phyloP scores from a whole-genome alignment of 495 filamentous ascomycete genomes.

The Xylaria nigripes region DNA sequence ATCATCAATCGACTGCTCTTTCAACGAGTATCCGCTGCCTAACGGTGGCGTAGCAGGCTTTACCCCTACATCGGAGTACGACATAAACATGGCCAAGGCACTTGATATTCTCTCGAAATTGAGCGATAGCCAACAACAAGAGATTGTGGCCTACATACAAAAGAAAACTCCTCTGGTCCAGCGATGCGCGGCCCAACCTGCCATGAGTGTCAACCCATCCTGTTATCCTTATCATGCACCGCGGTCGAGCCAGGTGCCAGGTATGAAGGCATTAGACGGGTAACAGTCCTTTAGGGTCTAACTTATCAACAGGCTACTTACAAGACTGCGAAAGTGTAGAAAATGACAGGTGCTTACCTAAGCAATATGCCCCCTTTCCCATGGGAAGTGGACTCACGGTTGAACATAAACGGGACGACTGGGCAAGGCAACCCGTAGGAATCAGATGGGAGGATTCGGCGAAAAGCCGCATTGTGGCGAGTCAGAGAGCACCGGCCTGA shows the following conservation, averaged over 20 bases:
- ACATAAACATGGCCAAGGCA: slow-evolving; percentile 16
- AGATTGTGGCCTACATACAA: slow-evolving; percentile 18
- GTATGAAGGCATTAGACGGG: slow-evolving; percentile 6
- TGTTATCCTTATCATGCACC: slow-evolving; percentile 10
- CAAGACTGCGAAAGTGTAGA: background rate
- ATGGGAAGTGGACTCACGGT: background rate
- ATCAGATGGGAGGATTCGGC: background rate
- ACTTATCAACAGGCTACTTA: background rate
- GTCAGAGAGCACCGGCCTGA: no score
- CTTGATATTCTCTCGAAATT: slow-evolving; percentile 19
- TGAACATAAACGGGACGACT: background rate
- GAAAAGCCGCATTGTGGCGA: background rate
- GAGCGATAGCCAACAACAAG: slow-evolving; percentile 20
- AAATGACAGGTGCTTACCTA: background rate
- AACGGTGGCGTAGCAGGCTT: background rate
- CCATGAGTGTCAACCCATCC: slow-evolving; percentile 11
- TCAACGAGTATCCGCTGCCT: slow-evolving; percentile 9
- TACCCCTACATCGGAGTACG: slow-evolving; percentile 2
- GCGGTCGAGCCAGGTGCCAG: slow-evolving; percentile 15
- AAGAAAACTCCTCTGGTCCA: slow-evolving; percentile 16
- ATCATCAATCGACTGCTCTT: slow-evolving; percentile 12
- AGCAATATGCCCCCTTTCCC: background rate
- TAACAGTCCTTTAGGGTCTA: background rate
- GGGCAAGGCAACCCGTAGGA: background rate
- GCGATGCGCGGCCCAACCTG: slow-evolving; percentile 7